phyloP scores from a whole-genome alignment of 179 eudicot species.

The Patellifolia procumbens region DNA sequence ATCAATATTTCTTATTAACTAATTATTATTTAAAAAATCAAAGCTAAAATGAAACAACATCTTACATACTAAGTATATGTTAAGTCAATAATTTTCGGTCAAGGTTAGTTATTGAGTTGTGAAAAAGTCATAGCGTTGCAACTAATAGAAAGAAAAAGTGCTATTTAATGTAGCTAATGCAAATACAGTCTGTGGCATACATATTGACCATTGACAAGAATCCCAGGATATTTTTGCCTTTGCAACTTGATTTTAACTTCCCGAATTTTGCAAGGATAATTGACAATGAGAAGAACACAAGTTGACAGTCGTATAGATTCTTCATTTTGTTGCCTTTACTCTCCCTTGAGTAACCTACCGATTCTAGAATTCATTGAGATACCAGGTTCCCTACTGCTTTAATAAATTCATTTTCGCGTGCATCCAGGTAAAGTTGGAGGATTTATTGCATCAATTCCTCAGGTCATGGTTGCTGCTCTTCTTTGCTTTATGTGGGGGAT shows the following conservation, averaged over 20 bases:
- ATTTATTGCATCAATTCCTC: constrained; percentile 90
- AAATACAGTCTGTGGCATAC: background rate
- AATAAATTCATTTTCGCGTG: background rate
- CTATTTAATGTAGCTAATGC: background rate
- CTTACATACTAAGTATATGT: no score
- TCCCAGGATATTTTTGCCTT: background rate
- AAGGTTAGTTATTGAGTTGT: no score
- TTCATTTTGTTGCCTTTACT: constrained; percentile 1
- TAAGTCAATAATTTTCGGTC: no score
- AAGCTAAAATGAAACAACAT: no score
- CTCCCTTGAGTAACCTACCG: background rate
- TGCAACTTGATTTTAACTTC: background rate
- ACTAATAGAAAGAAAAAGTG: background rate
- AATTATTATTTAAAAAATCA: no score
- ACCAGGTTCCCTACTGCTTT: background rate
- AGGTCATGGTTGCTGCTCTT: constrained; percentile 91
- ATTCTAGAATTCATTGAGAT: background rate
- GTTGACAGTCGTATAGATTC: background rate
- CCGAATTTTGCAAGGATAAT: background rate
- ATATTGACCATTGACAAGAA: background rate
- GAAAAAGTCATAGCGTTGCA: no score
- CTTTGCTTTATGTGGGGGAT: constrained; percentile 99
- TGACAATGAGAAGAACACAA: background rate
- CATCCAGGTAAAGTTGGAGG: constrained; percentile 93
- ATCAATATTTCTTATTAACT: no score